phyloP scores from a whole-genome alignment of 257 asterid species.

The Cordia subcordata region DNA sequence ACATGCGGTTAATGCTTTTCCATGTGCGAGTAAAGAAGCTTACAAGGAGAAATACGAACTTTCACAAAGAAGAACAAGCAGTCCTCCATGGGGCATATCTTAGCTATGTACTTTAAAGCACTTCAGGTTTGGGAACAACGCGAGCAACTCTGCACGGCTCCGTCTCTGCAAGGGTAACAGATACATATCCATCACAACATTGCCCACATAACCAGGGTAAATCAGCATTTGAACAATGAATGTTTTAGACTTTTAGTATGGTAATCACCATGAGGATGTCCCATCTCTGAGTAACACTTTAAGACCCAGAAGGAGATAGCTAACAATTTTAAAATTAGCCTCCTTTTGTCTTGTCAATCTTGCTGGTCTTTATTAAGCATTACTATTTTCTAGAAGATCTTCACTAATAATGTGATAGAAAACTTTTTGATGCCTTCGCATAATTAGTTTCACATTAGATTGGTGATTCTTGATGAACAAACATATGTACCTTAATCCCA shows the following conservation, averaged over 20 bases:
- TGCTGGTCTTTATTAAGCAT: no score
- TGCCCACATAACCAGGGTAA: not conserved
- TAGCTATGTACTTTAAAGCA: slow-evolving; percentile 93
- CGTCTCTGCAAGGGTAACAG: slow-evolving; percentile 36
- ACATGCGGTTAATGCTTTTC: no score
- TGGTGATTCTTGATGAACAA: not conserved
- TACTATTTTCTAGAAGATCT: not conserved
- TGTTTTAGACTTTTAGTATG: no score
- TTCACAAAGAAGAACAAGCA: no score
- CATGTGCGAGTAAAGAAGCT: no score
- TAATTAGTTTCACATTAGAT: no score
- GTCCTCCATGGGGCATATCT: not conserved
- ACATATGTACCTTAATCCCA: slow-evolving; percentile 57
- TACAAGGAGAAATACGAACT: no score
- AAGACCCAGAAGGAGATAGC: not conserved
- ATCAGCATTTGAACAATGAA: not conserved
- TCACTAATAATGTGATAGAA: not conserved
- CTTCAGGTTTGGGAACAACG: slow-evolving; percentile 63
- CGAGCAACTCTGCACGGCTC: slow-evolving; percentile 59
- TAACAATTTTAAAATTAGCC: no score
- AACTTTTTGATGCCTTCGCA: not conserved
- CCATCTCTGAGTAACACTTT: not conserved
- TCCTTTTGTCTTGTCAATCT: no score
- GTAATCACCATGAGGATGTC: not conserved
- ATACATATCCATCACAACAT: not conserved